Evolutionary conservation across 257 asterid genomes (phyloP).

Genomic region (Salvia hispanica): DNA sequence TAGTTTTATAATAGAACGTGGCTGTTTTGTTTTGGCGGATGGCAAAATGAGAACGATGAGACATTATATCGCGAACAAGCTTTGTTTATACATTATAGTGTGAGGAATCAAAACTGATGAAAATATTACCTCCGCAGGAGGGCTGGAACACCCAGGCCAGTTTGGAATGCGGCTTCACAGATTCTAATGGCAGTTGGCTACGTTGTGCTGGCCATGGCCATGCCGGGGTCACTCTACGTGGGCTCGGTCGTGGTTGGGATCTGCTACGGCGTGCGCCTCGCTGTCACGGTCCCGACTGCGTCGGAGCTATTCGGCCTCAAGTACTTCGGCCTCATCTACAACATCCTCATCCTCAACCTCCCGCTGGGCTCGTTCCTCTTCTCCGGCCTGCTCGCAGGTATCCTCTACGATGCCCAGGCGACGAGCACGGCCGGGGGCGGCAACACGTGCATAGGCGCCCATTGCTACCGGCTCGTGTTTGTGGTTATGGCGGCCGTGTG

Average conservation of each 20-base stretch:
- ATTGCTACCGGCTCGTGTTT: conserved; percentile 66
- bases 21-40: too few relatives aligned
- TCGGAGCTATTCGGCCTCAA: conserved; percentile 84
- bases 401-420: conserved; percentile 60
- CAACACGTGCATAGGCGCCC: conserved; percentile 64
- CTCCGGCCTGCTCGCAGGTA: conserved; percentile 76
- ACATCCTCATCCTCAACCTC: conserved; percentile 66
- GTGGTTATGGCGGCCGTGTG: conserved; percentile 60
- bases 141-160: conserved; percentile 69
- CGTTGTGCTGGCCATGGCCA: conserved; percentile 58
- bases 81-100: background rate
- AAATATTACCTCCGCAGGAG: conserved; percentile 35
- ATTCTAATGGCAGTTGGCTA: conserved; percentile 69
- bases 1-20: too few relatives aligned
- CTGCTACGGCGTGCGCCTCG: conserved; percentile 67
- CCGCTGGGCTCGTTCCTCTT: conserved; percentile 77
- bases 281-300: conserved; percentile 61
- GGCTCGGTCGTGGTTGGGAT: conserved; percentile 73
- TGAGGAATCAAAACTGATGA: background rate
- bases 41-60: too few relatives aligned
- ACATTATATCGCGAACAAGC: too few relatives aligned
- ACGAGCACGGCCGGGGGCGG: conserved; percentile 55
- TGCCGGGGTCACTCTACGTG: conserved; percentile 66
- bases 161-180: conserved; percentile 77
- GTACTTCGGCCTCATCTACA: conserved; percentile 69